Conservation (phyloP, 2,329 filamentous ascomycete genomes). For the Fusarium palustre region DNA sequence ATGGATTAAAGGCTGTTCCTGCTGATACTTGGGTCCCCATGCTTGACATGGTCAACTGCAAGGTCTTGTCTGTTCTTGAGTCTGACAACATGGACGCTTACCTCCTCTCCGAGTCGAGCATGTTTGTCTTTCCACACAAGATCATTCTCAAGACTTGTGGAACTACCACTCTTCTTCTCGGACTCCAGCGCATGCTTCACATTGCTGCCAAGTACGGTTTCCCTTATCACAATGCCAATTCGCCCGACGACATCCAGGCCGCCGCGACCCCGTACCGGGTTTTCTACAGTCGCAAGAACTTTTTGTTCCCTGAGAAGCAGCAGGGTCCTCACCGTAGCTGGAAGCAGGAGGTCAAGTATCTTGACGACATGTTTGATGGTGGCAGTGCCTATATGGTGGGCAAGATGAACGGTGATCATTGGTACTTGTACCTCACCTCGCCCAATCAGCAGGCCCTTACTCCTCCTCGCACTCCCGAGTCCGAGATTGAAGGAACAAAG, state of each 20-base stretch:
- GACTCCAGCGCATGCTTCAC: slow-evolving; percentile 89
- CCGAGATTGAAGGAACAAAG: slow-evolving; percentile 61
- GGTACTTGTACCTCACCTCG: slow-evolving; percentile 97
- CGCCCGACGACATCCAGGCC: slow-evolving; percentile 74
- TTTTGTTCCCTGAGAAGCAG: slow-evolving; percentile 94
- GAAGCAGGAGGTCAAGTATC: slow-evolving; percentile 92
- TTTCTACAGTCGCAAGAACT: slow-evolving; percentile 99
- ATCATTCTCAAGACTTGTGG: slow-evolving; percentile 98
- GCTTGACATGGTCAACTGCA: slow-evolving; percentile 98
- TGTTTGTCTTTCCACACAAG: slow-evolving; percentile 99
- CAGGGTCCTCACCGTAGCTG: slow-evolving; percentile 95
- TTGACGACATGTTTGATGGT: slow-evolving; percentile 90
- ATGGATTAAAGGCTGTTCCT: slow-evolving; percentile 87
- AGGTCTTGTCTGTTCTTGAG: slow-evolving; percentile 93
- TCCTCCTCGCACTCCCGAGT: slow-evolving; percentile 81
- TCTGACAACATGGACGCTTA: slow-evolving; percentile 97
- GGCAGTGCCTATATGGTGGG: slow-evolving; percentile 99
- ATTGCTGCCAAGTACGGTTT: slow-evolving; percentile 93
- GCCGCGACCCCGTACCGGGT: slow-evolving; percentile 93
- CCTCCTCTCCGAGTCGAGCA: slow-evolving; percentile 97
- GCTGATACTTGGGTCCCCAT: slow-evolving; percentile 92
- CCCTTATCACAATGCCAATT: slow-evolving; percentile 77
- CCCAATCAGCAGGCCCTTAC: slow-evolving; percentile 82
- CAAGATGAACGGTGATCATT: slow-evolving; percentile 99
- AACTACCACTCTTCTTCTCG: slow-evolving; percentile 91